These are phyloP conservation scores for Serendipita sp. DNA, from an alignment of 768 basidiomycete species.

Conservation along the genomic window DNA sequence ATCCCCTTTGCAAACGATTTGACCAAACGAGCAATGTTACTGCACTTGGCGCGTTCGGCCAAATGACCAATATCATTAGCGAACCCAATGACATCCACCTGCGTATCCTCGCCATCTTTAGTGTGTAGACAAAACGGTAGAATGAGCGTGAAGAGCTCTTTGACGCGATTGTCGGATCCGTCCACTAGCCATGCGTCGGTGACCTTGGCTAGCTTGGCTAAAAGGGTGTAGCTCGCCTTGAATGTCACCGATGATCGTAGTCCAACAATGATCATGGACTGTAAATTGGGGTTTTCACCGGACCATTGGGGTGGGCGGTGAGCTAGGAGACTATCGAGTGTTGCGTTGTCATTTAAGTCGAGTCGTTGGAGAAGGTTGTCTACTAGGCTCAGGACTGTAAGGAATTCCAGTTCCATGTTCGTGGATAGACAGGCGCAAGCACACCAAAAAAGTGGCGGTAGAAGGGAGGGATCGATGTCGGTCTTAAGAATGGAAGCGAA, in stretches of 20 bases:
- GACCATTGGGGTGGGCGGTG: conserved; percentile 60
- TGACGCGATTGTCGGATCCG: conserved; percentile 46
- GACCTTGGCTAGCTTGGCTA: conserved; percentile 45
- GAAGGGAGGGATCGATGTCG: conserved; percentile 40
- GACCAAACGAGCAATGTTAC: conserved; percentile 79
- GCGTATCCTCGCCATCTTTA: conserved; percentile 45
- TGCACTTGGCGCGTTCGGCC: conserved; percentile 52
- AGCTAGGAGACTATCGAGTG: conserved; percentile 48
- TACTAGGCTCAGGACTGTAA: conserved; percentile 46
- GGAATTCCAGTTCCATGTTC: conserved; percentile 66
- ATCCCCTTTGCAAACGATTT: conserved; percentile 71
- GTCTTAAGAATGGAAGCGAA: conserved; percentile 44
- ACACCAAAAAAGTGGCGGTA: conserved; percentile 83
- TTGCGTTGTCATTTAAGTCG: conserved; percentile 52
- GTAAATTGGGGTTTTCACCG: conserved; percentile 39
- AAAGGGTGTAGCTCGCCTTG: conserved; percentile 44
- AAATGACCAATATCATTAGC: conserved; percentile 55
- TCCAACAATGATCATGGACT: conserved; percentile 56
- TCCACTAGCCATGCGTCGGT: conserved; percentile 54
- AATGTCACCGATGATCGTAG: conserved; percentile 63
- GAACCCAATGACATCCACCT: conserved; percentile 47
- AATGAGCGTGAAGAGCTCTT: conserved; percentile 65
- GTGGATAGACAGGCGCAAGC: conserved; percentile 66
- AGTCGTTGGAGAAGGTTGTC: conserved; percentile 47
- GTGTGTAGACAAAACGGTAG: conserved; percentile 82